Conservation (phyloP, 2,329 filamentous ascomycete genomes). For the Curvularia lunata region DNA sequence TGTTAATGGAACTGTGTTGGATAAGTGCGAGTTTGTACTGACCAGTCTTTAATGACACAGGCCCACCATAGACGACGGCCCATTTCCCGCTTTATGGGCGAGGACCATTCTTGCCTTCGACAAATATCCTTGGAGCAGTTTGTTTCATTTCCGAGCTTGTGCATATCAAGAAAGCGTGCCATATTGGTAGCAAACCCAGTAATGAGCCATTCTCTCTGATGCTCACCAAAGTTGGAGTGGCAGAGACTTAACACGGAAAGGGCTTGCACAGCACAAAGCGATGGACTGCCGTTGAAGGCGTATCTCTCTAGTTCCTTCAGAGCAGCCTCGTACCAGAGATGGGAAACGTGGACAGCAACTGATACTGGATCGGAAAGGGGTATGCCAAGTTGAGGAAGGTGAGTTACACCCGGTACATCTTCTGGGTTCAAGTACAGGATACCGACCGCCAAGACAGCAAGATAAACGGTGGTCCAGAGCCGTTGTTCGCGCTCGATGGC, state of each 20-base stretch:
- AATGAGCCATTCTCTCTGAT: constrained; percentile 21
- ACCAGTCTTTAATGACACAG: constrained; percentile 22
- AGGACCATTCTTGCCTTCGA: constrained; percentile 17
- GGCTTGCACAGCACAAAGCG: constrained; percentile 13
- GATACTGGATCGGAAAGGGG: constrained; percentile 4
- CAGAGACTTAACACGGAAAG: constrained; percentile 16
- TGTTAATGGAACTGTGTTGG: background rate
- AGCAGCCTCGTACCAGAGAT: constrained; percentile 21
- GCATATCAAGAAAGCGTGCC: constrained; percentile 20
- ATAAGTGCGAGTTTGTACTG: background rate
- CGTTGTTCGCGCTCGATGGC: constrained; percentile 10
- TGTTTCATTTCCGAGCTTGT: constrained; percentile 19
- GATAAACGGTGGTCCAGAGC: constrained; percentile 16
- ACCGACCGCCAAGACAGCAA: constrained; percentile 18
- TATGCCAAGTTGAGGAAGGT: constrained; percentile 15
- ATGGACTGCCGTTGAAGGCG: constrained; percentile 9
- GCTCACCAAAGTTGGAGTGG: constrained; percentile 22
- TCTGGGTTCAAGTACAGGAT: constrained; percentile 17
- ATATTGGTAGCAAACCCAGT: constrained; percentile 17
- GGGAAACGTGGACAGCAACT: constrained; percentile 13
- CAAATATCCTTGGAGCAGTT: constrained; percentile 12
- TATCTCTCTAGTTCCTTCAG: constrained; percentile 16
- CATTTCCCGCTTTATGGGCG: constrained; percentile 10
- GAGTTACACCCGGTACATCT: constrained; percentile 5
- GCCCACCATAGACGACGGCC: constrained; percentile 20